Evolutionary conservation across 2,329 filamentous ascomycete genomes (phyloP).

Genomic region (Sclerotinia subarctica): DNA sequence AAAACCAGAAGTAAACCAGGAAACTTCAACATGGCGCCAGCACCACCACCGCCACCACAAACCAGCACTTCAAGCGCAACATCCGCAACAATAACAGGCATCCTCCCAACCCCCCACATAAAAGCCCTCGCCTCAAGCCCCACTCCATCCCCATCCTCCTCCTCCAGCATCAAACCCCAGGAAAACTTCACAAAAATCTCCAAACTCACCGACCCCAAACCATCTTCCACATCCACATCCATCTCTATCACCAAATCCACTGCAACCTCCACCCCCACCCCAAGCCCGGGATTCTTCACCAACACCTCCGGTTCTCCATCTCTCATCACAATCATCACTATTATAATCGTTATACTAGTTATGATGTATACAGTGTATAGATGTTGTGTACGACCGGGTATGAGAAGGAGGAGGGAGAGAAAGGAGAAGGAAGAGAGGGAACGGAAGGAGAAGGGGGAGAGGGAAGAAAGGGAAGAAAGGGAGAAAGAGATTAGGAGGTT

Average conservation of each 20-base stretch:
- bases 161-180: background rate
- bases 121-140: background rate
- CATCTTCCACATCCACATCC: background rate
- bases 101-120: background rate
- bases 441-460: background rate
- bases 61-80: background rate
- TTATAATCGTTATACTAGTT: background rate
- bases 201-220: background rate
- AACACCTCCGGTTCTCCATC: background rate
- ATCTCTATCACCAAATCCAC: background rate
- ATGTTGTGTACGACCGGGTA: background rate
- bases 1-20: too few species aligned
- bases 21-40: background rate
- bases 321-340: background rate
- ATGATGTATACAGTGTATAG: background rate
- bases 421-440: background rate
- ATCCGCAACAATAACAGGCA: too few species aligned
- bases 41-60: background rate
- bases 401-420: background rate
- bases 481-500: background rate
- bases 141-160: background rate
- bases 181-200: background rate
- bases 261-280: background rate
- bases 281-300: background rate
- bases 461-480: background rate